A percentile compares a stretch with the other conserved stretches of the same genome.
Conservation (phyloP, 164 flowering plant species). For the Berberis vulgaris region DNA sequence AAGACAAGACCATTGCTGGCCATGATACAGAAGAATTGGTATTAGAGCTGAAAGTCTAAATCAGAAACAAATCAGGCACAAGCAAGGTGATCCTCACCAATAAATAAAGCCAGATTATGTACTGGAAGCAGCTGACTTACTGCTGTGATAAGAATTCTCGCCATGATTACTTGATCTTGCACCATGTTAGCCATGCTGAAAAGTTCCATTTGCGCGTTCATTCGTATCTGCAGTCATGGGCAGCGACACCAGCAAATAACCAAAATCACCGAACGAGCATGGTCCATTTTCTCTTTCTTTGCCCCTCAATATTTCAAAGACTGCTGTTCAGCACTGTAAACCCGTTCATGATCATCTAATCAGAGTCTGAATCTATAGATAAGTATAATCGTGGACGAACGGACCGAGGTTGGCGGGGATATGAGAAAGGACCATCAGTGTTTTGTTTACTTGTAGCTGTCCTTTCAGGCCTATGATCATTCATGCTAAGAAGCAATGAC, state of each 20-base stretch:
- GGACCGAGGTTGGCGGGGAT: slow-evolving; percentile 80
- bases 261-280: too few relatives aligned
- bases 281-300: too few relatives aligned
- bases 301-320: too few relatives aligned
- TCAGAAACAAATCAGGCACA: background rate
- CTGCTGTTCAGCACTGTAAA: background rate
- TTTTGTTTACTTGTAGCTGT: slow-evolving; percentile 33
- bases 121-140: too few relatives aligned
- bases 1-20: background rate
- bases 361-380: slow-evolving; percentile 79
- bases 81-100: too few relatives aligned
- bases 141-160: too few relatives aligned
- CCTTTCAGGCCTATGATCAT: slow-evolving; percentile 41
- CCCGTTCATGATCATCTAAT: slow-evolving; percentile 14
- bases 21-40: background rate
- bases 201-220: too few relatives aligned
- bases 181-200: too few relatives aligned
- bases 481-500: slow-evolving; percentile 65
- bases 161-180: too few relatives aligned
- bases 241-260: too few relatives aligned
- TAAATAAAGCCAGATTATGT: too few relatives aligned
- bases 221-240: too few relatives aligned
- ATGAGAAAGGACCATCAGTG: slow-evolving; percentile 61
- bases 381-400: slow-evolving; percentile 61
- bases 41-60: background rate